These are phyloP conservation scores for Arthroderma sp. DNA, from an alignment of 2,329 filamentous ascomycete species.

Conservation along the genomic window DNA sequence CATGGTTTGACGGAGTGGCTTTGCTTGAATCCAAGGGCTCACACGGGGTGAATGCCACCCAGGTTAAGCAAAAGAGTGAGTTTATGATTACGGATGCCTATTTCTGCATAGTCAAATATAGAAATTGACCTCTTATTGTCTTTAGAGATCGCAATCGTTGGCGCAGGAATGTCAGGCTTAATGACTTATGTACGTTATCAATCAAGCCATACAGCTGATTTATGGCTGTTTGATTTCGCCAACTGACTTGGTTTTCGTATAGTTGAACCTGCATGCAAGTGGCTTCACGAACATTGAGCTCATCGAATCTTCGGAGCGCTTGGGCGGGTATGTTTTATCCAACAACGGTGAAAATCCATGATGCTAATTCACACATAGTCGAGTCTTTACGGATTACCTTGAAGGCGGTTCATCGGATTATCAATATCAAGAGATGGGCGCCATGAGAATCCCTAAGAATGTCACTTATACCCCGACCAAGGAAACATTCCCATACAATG, in stretches of 20 bases:
- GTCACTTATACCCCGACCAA: slow-evolving; percentile 13
- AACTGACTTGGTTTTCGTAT: slow-evolving; percentile 28
- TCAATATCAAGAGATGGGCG: slow-evolving; percentile 19
- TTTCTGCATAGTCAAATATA: background rate
- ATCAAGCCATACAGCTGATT: background rate
- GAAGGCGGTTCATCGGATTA: slow-evolving; percentile 9
- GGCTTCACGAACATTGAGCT: slow-evolving; percentile 34
- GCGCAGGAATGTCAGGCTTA: slow-evolving; percentile 34
- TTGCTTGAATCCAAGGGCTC: slow-evolving; percentile 9
- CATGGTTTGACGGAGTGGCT: slow-evolving; percentile 18
- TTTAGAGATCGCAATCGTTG: slow-evolving; percentile 25
- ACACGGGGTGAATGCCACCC: slow-evolving; percentile 1
- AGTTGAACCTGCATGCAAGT: slow-evolving; percentile 30
- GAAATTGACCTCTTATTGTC: slow-evolving; percentile 8
- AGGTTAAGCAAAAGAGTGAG: slow-evolving; percentile 5
- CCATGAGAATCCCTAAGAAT: slow-evolving; percentile 16
- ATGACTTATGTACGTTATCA: slow-evolving; percentile 17
- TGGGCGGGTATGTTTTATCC: slow-evolving; percentile 25
- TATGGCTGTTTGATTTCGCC: background rate
- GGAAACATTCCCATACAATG: slow-evolving; percentile 13
- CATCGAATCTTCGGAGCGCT: slow-evolving; percentile 28
- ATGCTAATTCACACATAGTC: background rate
- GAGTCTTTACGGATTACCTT: slow-evolving; percentile 30
- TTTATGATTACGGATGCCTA: background rate
- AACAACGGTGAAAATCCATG: background rate